These are phyloP conservation scores for Petunia secreta DNA, from an alignment of 257 asterid species.

Conservation along the genomic window DNA sequence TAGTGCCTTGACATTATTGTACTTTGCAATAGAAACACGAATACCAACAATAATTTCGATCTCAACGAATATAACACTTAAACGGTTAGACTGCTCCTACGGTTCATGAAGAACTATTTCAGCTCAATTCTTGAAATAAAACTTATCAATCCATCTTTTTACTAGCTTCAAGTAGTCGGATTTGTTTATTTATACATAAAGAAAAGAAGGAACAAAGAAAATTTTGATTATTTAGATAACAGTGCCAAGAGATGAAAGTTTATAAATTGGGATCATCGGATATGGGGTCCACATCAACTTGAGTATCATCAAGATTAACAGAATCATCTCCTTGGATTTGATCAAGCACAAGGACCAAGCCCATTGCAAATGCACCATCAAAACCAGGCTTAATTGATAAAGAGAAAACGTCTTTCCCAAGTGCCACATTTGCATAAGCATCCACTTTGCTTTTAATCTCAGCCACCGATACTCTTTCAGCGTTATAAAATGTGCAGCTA, in stretches of 20 bases:
- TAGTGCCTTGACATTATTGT: no score
- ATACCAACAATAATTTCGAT: no score
- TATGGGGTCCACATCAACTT: conserved; percentile 50
- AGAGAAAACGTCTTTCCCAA: conserved; percentile 67
- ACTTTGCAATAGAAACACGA: no score
- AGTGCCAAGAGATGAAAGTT: neutral
- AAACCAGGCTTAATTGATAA: conserved; percentile 54
- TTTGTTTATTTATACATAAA: neutral
- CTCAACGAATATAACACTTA: no score
- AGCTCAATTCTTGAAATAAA: neutral
- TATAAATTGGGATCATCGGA: conserved; percentile 30
- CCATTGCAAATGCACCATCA: conserved; percentile 83
- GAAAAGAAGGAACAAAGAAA: neutral
- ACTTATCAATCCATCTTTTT: neutral
- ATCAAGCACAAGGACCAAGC: conserved; percentile 66
- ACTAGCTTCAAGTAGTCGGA: neutral
- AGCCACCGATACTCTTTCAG: conserved; percentile 49
- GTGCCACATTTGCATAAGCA: conserved; percentile 51
- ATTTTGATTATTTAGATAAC: neutral
- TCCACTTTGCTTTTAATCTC: conserved; percentile 81
- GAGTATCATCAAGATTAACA: conserved; percentile 26
- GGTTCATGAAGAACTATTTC: no score
- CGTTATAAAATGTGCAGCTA: conserved; percentile 49
- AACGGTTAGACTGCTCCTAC: no score
- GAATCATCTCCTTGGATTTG: conserved; percentile 50